These are phyloP conservation scores for Cutaneotrichosporon cutaneum DNA, from an alignment of 1,284 basidiomycete species.

Conservation along the genomic window DNA sequence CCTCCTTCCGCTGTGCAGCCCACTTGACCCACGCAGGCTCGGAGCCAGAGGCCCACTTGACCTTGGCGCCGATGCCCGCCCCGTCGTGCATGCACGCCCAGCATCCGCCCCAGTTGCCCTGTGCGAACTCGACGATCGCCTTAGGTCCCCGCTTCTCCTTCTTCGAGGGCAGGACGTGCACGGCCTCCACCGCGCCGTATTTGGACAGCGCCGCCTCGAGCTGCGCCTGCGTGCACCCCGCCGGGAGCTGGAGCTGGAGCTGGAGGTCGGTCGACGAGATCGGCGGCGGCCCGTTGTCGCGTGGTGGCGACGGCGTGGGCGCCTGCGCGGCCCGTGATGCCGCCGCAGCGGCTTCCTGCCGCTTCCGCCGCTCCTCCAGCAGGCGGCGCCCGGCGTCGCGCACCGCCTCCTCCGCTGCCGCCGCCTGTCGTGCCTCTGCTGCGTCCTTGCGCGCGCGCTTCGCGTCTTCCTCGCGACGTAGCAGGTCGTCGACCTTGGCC, in stretches of 20 bases:
- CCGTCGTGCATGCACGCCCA: slow-evolving; percentile 53
- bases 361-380: slow-evolving; percentile 60
- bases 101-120: slow-evolving; percentile 54
- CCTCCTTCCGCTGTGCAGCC: slow-evolving; percentile 58
- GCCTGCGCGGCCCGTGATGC: slow-evolving; percentile 20
- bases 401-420: slow-evolving; percentile 65
- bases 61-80: slow-evolving; percentile 61
- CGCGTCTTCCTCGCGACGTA: slow-evolving; percentile 74
- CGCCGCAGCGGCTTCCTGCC: slow-evolving; percentile 25
- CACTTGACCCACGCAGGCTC: slow-evolving; percentile 73
- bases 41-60: slow-evolving; percentile 64
- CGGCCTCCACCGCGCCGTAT: slow-evolving; percentile 47
- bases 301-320: neutral
- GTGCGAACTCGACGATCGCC: slow-evolving; percentile 49
- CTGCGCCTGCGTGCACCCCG: slow-evolving; percentile 14
- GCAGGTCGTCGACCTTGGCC: slow-evolving; percentile 73
- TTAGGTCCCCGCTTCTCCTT: slow-evolving; percentile 46
- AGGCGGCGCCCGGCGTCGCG: slow-evolving; percentile 73
- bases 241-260: slow-evolving; percentile 44
- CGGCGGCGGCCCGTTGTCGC: slow-evolving; percentile 17
- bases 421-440: slow-evolving; percentile 57
- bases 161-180: slow-evolving; percentile 31
- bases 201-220: slow-evolving; percentile 27
- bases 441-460: slow-evolving; percentile 62
- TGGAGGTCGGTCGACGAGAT: slow-evolving; percentile 49